Evolutionary conservation across 331 rosid species (phyloP).

Genomic region (Erythrophleum ivorense): DNA sequence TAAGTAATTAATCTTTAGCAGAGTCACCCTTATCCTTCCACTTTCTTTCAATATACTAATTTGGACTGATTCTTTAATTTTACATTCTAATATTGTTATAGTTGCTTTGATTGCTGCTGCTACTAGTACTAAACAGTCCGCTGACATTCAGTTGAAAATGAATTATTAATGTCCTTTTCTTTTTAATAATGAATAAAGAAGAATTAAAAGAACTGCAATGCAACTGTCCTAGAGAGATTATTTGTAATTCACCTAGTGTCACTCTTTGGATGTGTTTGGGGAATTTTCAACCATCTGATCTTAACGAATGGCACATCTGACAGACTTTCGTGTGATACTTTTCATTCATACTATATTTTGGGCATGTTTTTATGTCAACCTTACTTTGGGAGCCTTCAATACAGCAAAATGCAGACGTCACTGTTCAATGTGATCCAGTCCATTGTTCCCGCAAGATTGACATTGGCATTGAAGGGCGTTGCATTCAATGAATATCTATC

Average conservation of each 20-base stretch:
- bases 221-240: constrained; percentile 3
- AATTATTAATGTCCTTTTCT: background rate
- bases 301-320: background rate
- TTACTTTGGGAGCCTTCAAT: constrained; percentile 32
- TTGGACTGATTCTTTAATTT: background rate
- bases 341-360: background rate
- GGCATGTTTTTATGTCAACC: constrained; percentile 35
- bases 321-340: background rate
- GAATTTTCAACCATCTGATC: background rate
- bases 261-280: background rate
- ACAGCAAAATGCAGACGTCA: constrained; percentile 47
- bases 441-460: constrained; percentile 63
- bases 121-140: background rate
- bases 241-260: background rate
- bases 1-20: background rate
- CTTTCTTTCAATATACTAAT: background rate
- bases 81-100: background rate
- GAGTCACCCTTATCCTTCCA: background rate
- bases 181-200: background rate
- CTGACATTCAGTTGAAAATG: background rate
- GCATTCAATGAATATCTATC: constrained; percentile 77
- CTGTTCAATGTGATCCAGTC: constrained; percentile 44
- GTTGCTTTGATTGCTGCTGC: constrained; percentile 3
- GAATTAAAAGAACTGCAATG: background rate
- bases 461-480: constrained; percentile 57